These are phyloP conservation scores for Vaccinium macrocarpon DNA, from an alignment of 148 eudicot species.

Conservation along the genomic window DNA sequence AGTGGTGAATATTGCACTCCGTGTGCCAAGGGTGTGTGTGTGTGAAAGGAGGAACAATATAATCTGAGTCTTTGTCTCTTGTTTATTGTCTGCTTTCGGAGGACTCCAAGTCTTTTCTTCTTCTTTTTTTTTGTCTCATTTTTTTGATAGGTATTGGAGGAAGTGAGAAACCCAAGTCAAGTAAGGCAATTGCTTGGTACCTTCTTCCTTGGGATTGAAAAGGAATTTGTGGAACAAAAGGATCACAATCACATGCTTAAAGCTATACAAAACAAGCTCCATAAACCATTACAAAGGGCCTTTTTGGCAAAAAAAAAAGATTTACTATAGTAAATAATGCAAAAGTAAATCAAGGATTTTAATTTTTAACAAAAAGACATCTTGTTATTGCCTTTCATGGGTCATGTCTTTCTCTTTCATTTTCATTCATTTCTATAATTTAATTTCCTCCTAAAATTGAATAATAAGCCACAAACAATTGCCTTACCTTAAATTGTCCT, in stretches of 20 bases:
- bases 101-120: background rate
- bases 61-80: background rate
- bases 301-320: background rate
- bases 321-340: background rate
- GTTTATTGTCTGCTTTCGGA: conserved; percentile 13
- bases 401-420: background rate
- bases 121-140: background rate
- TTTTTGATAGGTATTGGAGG: background rate
- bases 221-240: background rate
- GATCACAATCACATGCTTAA: conserved; percentile 12
- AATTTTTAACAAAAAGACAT: background rate
- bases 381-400: background rate
- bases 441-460: background rate
- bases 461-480: background rate
- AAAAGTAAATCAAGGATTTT: conserved; percentile 9
- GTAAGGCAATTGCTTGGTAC: conserved; percentile 16
- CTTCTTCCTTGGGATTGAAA: background rate
- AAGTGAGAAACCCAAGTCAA: conserved; percentile 16
- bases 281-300: background rate
- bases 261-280: conserved; percentile 2
- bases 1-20: too few relatives aligned
- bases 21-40: background rate
- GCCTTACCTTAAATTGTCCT: background rate
- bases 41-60: background rate
- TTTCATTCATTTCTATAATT: too few relatives aligned